These are phyloP conservation scores for Pinus taeda DNA, from an alignment of 75 land plant species.

Conservation along the genomic window DNA sequence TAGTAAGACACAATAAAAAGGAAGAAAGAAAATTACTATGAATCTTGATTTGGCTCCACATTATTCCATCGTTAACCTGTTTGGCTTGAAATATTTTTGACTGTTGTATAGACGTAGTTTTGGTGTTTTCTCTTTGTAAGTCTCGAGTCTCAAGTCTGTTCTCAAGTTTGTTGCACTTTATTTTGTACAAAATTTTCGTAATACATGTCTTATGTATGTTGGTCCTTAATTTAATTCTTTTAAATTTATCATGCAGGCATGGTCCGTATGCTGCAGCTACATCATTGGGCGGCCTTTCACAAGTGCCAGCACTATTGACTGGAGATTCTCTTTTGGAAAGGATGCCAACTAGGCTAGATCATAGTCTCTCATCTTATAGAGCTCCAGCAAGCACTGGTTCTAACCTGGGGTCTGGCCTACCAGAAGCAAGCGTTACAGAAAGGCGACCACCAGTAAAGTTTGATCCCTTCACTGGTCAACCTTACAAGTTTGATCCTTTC, in stretches of 20 bases:
- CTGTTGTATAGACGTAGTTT: too few relatives aligned
- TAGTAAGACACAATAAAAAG: too few relatives aligned
- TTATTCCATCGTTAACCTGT: too few relatives aligned
- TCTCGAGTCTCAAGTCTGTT: too few relatives aligned
- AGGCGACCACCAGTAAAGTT: conserved; percentile 22
- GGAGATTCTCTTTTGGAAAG: neutral
- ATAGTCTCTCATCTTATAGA: conserved; percentile 12
- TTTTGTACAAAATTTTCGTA: too few relatives aligned
- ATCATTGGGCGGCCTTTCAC: conserved; percentile 6
- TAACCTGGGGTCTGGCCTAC: neutral
- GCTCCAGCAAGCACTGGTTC: conserved; percentile 4
- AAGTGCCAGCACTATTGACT: neutral
- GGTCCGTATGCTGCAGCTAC: conserved; percentile 5
- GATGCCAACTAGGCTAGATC: neutral
- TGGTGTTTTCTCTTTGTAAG: too few relatives aligned
- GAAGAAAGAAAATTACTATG: too few relatives aligned
- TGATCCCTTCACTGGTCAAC: conserved; percentile 37
- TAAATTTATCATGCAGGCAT: neutral
- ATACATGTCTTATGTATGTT: too few relatives aligned
- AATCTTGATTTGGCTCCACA: too few relatives aligned
- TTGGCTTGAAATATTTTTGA: too few relatives aligned
- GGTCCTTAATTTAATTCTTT: neutral
- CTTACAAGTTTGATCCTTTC: conserved; percentile 39
- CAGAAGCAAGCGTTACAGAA: neutral
- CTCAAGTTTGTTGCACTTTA: too few relatives aligned